Evolutionary conservation across 2,329 filamentous ascomycete species (phyloP), one percentile per base, ranked within the genome.

Genomic region (Venturia oleaginea): DNA sequence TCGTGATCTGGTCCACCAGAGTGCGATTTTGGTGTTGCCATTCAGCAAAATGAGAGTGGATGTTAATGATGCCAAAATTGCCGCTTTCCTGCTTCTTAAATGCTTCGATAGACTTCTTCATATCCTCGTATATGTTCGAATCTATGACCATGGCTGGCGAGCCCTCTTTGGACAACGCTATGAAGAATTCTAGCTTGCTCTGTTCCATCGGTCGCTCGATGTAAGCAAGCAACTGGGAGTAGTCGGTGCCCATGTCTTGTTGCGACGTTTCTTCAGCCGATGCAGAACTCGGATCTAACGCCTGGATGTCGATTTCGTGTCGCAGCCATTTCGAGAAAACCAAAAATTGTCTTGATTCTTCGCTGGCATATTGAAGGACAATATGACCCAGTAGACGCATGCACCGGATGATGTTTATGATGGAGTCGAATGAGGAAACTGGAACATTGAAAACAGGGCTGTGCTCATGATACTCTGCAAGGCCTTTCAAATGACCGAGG

Each of bases 261-360:
- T 93, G 91, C 30, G 86, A 83, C 55, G 89, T 80, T 67, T 97
- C 93, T 27, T 91, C 86, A 8, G 81, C 77, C 22, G 79, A 79
- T 59, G 82, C 78, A 1, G 80, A 81, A 19, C 81, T 80, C 0
- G 86, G 78, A 69, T 89, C 77, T 72, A 88, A 85, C 6, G 85
- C 84, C 57, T 93, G 83, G 17, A 88, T 84, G 68, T 95, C 90
- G 65, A 96, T 93, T 70, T 92, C 87, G 70, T 91, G 84, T 40
- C 87, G 86, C 61, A 97, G 79, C 93, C 93, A 97, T 63, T 82
- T 81, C 0, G 90, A 92, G 72, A 97, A 97, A 5, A 85, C 82
- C 2, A 79, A 74, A 70, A 96, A 97, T 61, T 92, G 83, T 32
- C 86, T 83, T 19, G 93, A 83, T 74, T 97, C 93, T 64, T 89